phyloP scores from a whole-genome alignment of 768 basidiomycete species.

The Russula sp. region DNA sequence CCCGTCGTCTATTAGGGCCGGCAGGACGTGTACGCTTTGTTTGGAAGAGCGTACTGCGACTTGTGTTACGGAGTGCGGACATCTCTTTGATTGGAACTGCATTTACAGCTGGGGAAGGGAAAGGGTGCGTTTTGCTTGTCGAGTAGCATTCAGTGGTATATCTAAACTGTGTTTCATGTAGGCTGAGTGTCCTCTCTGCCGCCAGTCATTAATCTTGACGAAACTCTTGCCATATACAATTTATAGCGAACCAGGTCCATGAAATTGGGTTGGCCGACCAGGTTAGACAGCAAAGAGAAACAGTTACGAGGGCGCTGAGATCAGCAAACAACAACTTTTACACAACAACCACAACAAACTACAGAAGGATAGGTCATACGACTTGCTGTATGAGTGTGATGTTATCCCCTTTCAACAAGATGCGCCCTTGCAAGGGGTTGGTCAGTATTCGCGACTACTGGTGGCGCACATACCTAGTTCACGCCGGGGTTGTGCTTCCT shows the following conservation, averaged over 20 bases:
- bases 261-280: slow-evolving; percentile 1
- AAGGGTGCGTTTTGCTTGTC: slow-evolving; percentile 50
- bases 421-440: slow-evolving; percentile 61
- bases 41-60: slow-evolving; percentile 81
- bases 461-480: slow-evolving; percentile 63
- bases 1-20: slow-evolving; percentile 49
- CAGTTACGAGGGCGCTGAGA: slow-evolving; percentile 4
- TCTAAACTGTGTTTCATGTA: slow-evolving; percentile 34
- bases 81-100: slow-evolving; percentile 88
- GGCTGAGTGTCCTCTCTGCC: slow-evolving; percentile 86
- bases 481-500: slow-evolving; percentile 80
- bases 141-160: not conserved
- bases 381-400: slow-evolving; percentile 93
- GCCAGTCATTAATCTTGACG: slow-evolving; percentile 68
- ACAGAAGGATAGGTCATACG: slow-evolving; percentile 32
- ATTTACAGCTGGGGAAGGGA: slow-evolving; percentile 87
- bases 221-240: slow-evolving; percentile 82
- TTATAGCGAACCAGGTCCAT: slow-evolving; percentile 44
- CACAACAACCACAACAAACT: slow-evolving; percentile 25
- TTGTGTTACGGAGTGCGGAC: slow-evolving; percentile 84
- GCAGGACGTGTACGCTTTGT: slow-evolving; percentile 77
- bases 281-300: slow-evolving; percentile 7
- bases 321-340: slow-evolving; percentile 29
- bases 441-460: slow-evolving; percentile 8
- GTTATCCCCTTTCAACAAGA: slow-evolving; percentile 95